Percentiles rank a stretch among this genome's conserved stretches.
phyloP scores from a whole-genome alignment of 2,329 filamentous ascomycete genomes.

The Colletotrichum sp. region DNA sequence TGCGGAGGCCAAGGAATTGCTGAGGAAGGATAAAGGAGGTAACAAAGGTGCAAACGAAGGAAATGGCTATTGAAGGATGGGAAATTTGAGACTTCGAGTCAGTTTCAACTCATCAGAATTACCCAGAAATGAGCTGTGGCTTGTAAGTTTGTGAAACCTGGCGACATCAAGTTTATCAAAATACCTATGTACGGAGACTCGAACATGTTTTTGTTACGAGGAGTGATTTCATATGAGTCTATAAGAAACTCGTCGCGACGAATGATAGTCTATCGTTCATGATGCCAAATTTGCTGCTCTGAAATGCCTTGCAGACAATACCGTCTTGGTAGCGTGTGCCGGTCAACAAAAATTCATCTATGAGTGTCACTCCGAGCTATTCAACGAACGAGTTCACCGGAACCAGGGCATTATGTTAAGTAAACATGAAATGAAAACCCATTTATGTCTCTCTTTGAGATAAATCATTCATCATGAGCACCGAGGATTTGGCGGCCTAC shows the following conservation, averaged over 20 bases:
- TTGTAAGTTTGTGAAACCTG: not conserved
- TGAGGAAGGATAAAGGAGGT: not conserved
- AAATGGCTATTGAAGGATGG: not conserved
- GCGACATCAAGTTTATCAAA: not conserved
- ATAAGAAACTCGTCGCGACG: not conserved
- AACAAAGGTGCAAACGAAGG: not conserved
- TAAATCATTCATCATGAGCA: not conserved
- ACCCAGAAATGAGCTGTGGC: fast-evolving
- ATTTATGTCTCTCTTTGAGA: not conserved
- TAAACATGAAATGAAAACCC: too few species aligned
- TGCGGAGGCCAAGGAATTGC: not conserved
- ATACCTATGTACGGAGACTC: not conserved
- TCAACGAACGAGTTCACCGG: too few species aligned
- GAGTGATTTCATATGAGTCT: not conserved
- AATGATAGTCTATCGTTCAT: not conserved
- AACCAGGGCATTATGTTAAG: too few species aligned
- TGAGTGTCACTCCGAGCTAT: too few species aligned
- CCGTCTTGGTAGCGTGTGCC: too few species aligned
- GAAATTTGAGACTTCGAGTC: not conserved
- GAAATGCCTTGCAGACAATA: too few species aligned
- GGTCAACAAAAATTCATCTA: too few species aligned
- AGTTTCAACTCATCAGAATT: not conserved
- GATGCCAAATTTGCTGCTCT: not conserved
- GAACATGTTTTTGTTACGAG: not conserved
- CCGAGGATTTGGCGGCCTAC: not conserved